Conservation (phyloP, 2,329 filamentous ascomycete species). For the Alternaria arborescens region DNA sequence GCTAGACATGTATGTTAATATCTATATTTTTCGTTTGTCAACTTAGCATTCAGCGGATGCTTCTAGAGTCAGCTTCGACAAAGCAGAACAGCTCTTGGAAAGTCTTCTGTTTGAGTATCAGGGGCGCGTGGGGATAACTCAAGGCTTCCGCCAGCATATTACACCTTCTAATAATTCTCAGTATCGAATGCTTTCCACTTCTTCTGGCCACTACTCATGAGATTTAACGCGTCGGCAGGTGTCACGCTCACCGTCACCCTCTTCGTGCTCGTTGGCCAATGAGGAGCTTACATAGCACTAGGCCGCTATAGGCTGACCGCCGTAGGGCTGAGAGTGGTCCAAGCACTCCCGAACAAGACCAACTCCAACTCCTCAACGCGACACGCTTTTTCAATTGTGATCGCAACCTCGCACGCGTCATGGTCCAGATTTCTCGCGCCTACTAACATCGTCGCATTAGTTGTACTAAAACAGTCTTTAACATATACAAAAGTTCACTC, state of each 20-base stretch:
- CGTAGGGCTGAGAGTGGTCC: conserved; percentile 19
- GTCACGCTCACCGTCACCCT: neutral
- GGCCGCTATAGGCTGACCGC: conserved; percentile 19
- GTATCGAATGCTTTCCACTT: neutral
- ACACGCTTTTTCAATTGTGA: conserved; percentile 6
- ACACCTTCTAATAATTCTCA: neutral
- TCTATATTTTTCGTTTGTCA: neutral
- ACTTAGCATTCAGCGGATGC: neutral
- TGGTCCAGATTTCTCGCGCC: conserved; percentile 7
- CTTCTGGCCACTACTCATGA: neutral
- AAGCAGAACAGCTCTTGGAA: neutral
- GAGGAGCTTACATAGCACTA: conserved; percentile 6
- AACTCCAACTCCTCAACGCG: conserved; percentile 17
- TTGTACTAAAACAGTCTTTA: neutral
- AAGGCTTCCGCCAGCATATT: neutral
- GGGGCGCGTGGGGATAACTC: too few species aligned
- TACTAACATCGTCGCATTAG: conserved; percentile 9
- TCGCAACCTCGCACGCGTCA: conserved; percentile 13
- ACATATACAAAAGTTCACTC: neutral
- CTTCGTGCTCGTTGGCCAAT: neutral
- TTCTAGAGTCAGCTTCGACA: too few species aligned
- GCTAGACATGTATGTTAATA: neutral
- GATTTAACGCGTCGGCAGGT: neutral
- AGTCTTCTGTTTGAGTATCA: neutral
- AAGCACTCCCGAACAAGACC: conserved; percentile 23